Percentiles rank a stretch among this genome's conserved stretches.
phyloP scores from a whole-genome alignment of 106 monocot species.

The Vanilla planifolia region DNA sequence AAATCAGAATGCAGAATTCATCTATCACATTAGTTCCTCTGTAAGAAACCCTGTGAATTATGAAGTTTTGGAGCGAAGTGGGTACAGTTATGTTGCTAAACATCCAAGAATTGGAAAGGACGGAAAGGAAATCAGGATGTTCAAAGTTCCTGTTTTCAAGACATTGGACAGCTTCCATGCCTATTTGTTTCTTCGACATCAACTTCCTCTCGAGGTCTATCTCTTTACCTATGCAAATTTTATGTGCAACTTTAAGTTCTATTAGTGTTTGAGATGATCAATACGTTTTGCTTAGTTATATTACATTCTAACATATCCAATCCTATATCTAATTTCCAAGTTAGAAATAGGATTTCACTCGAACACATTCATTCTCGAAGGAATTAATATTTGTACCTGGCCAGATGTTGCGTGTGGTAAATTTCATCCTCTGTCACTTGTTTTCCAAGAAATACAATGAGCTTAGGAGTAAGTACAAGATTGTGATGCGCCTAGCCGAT shows the following conservation, averaged over 20 bases:
- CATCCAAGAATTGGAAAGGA: slow-evolving; percentile 23
- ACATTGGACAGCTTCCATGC: slow-evolving; percentile 10
- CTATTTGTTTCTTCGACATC: slow-evolving; percentile 34
- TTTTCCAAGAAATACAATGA: slow-evolving; percentile 17
- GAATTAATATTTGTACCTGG: too few relatives aligned
- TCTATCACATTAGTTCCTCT: slow-evolving; percentile 41
- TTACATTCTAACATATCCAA: too few relatives aligned
- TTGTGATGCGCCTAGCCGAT: slow-evolving; percentile 30
- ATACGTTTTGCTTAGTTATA: too few relatives aligned
- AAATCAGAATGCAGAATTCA: slow-evolving; percentile 15
- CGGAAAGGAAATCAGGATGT: slow-evolving; percentile 22
- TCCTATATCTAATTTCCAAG: too few relatives aligned
- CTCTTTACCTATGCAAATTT: background rate
- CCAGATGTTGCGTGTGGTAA: slow-evolving; percentile 21
- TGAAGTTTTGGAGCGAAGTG: background rate
- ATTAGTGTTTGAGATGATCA: too few relatives aligned
- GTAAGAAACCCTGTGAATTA: slow-evolving; percentile 23
- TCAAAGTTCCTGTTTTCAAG: too few relatives aligned
- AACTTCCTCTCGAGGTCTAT: slow-evolving; percentile 34
- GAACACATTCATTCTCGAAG: too few relatives aligned
- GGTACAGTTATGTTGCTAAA: slow-evolving; percentile 15
- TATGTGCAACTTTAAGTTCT: background rate
- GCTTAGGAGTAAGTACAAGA: slow-evolving; percentile 24
- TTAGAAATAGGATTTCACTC: too few relatives aligned
- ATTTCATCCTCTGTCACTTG: slow-evolving; percentile 14